Base-by-base conservation (phyloP, 2,329 filamentous ascomycete species). In the Colletotrichum sp. region DNA sequence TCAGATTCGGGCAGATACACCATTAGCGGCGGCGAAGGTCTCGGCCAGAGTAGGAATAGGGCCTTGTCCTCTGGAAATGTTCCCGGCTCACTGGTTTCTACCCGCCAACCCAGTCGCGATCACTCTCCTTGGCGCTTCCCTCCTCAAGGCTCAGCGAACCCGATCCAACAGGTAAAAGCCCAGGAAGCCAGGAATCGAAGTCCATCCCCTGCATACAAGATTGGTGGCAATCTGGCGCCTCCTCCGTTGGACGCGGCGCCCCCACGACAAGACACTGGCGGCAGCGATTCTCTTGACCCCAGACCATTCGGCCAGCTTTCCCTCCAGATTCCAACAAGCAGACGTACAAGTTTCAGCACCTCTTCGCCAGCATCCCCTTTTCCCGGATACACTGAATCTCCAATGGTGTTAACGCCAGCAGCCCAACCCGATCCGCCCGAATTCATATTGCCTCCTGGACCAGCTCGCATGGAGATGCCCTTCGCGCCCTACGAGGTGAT, bases 381-480 rank as follows among this genome's bases (percentile, higher is more conserved):
- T 76, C 94, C 94, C 2, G 83, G 87, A 7, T 94, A 92, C 77
- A 88, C 89, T 4, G 94, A 96, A 76, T 90, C 89, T 2, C 89
- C 90, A 1, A 79, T 85, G 30, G 70, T 83, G 7, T 79, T 89
- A 61, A 86, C 87, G 1, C 87, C 89, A 8, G 81, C 84, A 68
- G 81, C 82, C 12, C 81, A 84, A 9, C 78, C 79, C 36, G 84
- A 87, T 14, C 86, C 86, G 8, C 87, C 90, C 2, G 92, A 92
- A 78, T 87, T 93, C 70, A 87, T 87, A 74, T 82, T 93, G 38
- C 89, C 91, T 28, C 84, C 89, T 21, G 80, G 72, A 18, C 63
- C 76, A 12, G 71, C 75, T 55, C 90, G 64, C 83, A 87, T 79
- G 78, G 89, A 80, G 86, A 89, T 74, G 84, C 86, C 87, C 72